These are phyloP conservation scores for Boletus fagicola DNA, from an alignment of 768 basidiomycete species.

Conservation along the genomic window DNA sequence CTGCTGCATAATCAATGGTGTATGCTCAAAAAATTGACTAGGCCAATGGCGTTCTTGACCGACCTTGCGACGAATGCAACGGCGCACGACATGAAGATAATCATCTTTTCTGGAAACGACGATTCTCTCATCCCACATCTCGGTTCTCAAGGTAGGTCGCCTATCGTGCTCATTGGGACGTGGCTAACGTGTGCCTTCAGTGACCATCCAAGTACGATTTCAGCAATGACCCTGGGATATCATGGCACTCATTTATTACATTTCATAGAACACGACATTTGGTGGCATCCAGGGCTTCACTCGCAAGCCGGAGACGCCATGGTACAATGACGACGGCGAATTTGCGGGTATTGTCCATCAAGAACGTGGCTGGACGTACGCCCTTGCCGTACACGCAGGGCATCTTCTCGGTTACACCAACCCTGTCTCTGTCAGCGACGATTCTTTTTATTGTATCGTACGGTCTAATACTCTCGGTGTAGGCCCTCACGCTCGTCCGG, in stretches of 20 bases:
- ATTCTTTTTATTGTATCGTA: neutral
- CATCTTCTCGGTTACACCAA: constrained; percentile 39
- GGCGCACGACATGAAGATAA: constrained; percentile 46
- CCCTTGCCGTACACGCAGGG: constrained; percentile 38
- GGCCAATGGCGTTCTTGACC: constrained; percentile 61
- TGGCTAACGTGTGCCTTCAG: constrained; percentile 32
- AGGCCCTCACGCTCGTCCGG: constrained; percentile 62
- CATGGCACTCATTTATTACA: neutral
- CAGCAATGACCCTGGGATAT: neutral
- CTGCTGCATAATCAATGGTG: neutral
- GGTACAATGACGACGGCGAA: constrained; percentile 56
- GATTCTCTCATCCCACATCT: constrained; percentile 64
- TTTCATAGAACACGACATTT: constrained; percentile 68
- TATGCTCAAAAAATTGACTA: constrained; percentile 26
- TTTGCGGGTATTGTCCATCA: constrained; percentile 72
- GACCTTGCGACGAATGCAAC: constrained; percentile 68
- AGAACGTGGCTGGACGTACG: constrained; percentile 60
- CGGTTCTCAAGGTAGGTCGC: constrained; percentile 55
- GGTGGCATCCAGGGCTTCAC: constrained; percentile 76
- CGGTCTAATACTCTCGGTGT: neutral
- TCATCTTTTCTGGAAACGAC: constrained; percentile 68
- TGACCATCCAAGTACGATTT: constrained; percentile 51
- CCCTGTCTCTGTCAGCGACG: constrained; percentile 44
- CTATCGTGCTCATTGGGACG: neutral
- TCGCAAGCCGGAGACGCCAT: constrained; percentile 63